Evolutionary conservation across 2,329 filamentous ascomycete species (phyloP).

Genomic region (Coccinonectria pachysandricola): DNA sequence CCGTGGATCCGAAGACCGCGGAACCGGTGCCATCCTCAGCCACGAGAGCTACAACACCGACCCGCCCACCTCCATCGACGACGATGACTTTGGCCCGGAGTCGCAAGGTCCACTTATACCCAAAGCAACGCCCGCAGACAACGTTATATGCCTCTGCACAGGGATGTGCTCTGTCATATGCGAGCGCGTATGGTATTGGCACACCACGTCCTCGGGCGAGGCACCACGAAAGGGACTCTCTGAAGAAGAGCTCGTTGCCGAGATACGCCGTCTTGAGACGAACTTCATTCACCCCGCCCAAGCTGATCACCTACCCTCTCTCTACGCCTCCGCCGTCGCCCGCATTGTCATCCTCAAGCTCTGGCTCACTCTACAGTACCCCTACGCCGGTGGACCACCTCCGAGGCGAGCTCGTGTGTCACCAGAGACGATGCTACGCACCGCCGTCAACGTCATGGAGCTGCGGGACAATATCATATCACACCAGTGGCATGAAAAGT

Average conservation of each 20-base stretch:
- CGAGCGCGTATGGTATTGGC: no score
- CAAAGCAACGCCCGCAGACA: slow-evolving; percentile 29
- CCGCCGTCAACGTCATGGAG: slow-evolving; percentile 37
- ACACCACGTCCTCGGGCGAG: slow-evolving; percentile 27
- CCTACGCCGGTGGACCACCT: slow-evolving; percentile 25
- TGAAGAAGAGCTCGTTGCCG: slow-evolving; percentile 30
- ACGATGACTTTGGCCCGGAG: slow-evolving; percentile 36
- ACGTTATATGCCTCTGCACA: slow-evolving; percentile 30
- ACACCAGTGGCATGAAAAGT: slow-evolving; percentile 26
- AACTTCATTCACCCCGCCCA: slow-evolving; percentile 28
- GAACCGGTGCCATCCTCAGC: slow-evolving; percentile 34
- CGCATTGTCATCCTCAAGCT: slow-evolving; percentile 35
- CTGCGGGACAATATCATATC: slow-evolving; percentile 24
- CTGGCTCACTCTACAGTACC: slow-evolving; percentile 37
- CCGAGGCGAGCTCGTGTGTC: slow-evolving; percentile 23
- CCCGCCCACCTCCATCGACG: slow-evolving; percentile 43
- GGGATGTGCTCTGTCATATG: slow-evolving; percentile 29
- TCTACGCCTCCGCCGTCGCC: slow-evolving; percentile 29
- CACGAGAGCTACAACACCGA: slow-evolving; percentile 34
- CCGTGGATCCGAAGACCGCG: slow-evolving; percentile 43
- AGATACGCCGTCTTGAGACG: slow-evolving; percentile 29
- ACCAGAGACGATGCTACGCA: slow-evolving; percentile 33
- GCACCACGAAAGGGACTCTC: slow-evolving; percentile 14
- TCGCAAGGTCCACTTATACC: slow-evolving; percentile 24
- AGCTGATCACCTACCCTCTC: slow-evolving; percentile 22